Base-by-base conservation (phyloP, 495 filamentous ascomycete genomes). In the Neurospora tetraspora region DNA sequence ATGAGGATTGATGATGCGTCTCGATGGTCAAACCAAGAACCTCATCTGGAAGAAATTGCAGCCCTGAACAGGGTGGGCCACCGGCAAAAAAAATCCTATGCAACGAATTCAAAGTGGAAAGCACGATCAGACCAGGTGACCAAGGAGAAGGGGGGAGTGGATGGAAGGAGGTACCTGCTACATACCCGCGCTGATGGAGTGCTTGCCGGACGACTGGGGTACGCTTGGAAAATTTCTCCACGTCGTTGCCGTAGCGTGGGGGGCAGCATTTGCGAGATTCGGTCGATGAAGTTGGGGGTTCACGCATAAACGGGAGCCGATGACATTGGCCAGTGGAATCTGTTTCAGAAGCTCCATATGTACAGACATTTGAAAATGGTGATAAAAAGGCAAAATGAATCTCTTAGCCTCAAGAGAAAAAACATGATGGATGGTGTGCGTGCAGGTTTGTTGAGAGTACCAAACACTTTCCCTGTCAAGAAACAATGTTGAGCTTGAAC, bases 21-120 rank as follows among this genome's bases (percentile, higher is more conserved):
- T 53, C 45, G 20, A 47, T 47, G 42, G 42, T 45, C 42, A 47
- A 47, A 47, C 43, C 47, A 27, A 18, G 23, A 65, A 71, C 43
- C 53, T 72, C 70, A 72, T 43, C 39, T 73, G 43, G 68, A 61
- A 42, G 68, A 74, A 74, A 72, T 71, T 69, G 61, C 69, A 39
- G 72, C 53, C 45, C 16, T 74, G 65, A 45, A 39, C 45, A 71
- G 70, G 53, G 53, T 70, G 72, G 74, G 53, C 39, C 72, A 72
- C 69, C 71, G 70, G 72, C 70, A 76, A 42, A 59, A 31, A 39
- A 45, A 39, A 61, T 39, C 23, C 6, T 59, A 36, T 40, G 20
- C 20, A 37, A 59, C 31, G 20, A 43, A 43, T 34, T 45, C 47
- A 36, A 68, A 71, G 70, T 37, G 53, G 14, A 65, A 34, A 65